These are phyloP conservation scores for Colletotrichum sp. DNA, from an alignment of 2,329 filamentous ascomycete genomes.

Conservation along the genomic window DNA sequence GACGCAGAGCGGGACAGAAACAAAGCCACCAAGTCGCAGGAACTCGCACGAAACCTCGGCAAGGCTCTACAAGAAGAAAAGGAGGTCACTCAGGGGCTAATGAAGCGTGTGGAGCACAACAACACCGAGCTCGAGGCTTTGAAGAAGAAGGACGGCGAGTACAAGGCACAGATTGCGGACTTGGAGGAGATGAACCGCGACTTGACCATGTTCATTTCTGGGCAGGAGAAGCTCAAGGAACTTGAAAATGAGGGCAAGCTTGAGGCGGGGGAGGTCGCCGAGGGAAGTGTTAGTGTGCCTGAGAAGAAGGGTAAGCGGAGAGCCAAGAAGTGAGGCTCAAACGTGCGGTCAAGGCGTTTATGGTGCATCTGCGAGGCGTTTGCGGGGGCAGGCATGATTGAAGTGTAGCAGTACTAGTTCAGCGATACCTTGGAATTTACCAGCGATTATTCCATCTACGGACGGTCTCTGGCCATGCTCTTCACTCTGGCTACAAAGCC, in stretches of 20 bases:
- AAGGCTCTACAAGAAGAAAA: slow-evolving; percentile 87
- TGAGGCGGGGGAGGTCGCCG: slow-evolving; percentile 74
- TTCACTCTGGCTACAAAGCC: not conserved
- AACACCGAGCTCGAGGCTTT: slow-evolving; percentile 65
- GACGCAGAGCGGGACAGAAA: slow-evolving; percentile 72
- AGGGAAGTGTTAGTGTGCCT: slow-evolving; percentile 72
- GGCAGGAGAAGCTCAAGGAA: slow-evolving; percentile 79
- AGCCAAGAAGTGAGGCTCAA: slow-evolving; percentile 42
- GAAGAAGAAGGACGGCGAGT: slow-evolving; percentile 58
- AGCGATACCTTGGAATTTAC: not conserved
- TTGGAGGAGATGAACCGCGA: slow-evolving; percentile 87
- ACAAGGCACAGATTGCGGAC: slow-evolving; percentile 71
- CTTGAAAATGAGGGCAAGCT: slow-evolving; percentile 65
- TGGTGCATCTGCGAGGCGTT: not conserved
- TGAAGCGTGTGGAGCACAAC: slow-evolving; percentile 81
- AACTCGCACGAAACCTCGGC: slow-evolving; percentile 76
- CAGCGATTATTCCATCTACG: not conserved
- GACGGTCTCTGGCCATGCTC: not conserved
- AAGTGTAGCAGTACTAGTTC: not conserved
- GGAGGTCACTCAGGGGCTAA: slow-evolving; percentile 77
- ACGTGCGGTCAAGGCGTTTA: not conserved
- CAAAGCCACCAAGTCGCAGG: slow-evolving; percentile 73
- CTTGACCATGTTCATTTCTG: slow-evolving; percentile 84
- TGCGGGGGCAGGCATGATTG: not conserved
- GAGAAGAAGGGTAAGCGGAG: slow-evolving; percentile 62